A percentile compares a stretch with the other conserved stretches of the same genome.
These are phyloP conservation scores for Wickerhamiella sergipiensis DNA, from an alignment of 805 yeast species.

Conservation along the genomic window DNA sequence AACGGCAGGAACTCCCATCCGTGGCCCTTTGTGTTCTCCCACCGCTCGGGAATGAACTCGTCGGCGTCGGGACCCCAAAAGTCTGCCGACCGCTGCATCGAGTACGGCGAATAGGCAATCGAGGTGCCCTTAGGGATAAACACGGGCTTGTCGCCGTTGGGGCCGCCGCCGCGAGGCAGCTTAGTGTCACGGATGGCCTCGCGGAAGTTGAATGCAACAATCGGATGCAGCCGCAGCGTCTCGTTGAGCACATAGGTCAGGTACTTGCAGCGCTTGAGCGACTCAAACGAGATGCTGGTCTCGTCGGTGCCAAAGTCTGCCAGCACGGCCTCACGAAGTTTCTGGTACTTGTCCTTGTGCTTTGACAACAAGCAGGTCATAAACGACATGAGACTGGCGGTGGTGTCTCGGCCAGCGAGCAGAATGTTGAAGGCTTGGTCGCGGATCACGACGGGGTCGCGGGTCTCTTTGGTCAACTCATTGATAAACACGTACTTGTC, in stretches of 20 bases:
- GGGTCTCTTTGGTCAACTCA: conserved; percentile 32
- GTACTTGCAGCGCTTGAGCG: conserved; percentile 31
- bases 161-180: conserved; percentile 38
- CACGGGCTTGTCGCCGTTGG: conserved; percentile 25
- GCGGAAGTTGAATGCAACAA: conserved; percentile 34
- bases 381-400: conserved; percentile 32
- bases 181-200: conserved; percentile 30
- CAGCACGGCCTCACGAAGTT: conserved; percentile 22
- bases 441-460: conserved; percentile 30
- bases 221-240: conserved; percentile 32
- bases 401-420: conserved; percentile 36
- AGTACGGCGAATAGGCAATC: conserved; percentile 26
- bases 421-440: conserved; percentile 34
- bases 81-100: conserved; percentile 27
- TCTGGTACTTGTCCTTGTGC: conserved; percentile 26
- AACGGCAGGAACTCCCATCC: conserved; percentile 34
- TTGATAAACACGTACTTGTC: conserved; percentile 30
- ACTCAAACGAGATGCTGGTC: conserved; percentile 26
- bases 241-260: conserved; percentile 33
- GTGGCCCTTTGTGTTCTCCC: conserved; percentile 19
- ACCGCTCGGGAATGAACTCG: conserved; percentile 29
- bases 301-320: conserved; percentile 16
- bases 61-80: conserved; percentile 30
- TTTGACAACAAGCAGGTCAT: conserved; percentile 29
- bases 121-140: conserved; percentile 29